A percentile compares a stretch with the other conserved stretches of the same genome.
These are phyloP conservation scores for Vitellaria paradoxa DNA, from an alignment of 179 eudicot genomes.

Conservation along the genomic window DNA sequence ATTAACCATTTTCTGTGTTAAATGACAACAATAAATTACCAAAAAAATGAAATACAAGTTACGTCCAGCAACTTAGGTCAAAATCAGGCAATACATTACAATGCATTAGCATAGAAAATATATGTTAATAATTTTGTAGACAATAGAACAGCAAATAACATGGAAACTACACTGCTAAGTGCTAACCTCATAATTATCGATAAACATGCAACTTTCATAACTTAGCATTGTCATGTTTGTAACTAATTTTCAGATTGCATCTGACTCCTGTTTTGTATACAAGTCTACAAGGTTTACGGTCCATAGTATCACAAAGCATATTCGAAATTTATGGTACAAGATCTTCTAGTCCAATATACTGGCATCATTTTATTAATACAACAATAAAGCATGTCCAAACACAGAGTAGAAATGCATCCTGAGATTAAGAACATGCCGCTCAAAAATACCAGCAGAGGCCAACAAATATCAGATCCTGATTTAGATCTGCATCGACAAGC, in stretches of 20 bases:
- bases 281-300: too few relatives aligned
- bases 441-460: too few relatives aligned
- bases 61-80: background rate
- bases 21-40: background rate
- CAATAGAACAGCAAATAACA: background rate
- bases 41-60: background rate
- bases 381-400: background rate
- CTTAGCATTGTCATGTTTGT: background rate
- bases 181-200: too few relatives aligned
- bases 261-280: background rate
- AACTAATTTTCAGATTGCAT: background rate
- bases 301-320: background rate
- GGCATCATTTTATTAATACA: background rate
- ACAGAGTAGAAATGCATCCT: too few relatives aligned
- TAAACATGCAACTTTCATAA: background rate
- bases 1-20: too few relatives aligned
- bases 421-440: too few relatives aligned
- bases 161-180: background rate
- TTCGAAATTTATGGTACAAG: background rate
- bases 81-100: background rate
- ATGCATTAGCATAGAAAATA: background rate
- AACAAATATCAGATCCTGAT: too few relatives aligned
- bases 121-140: too few relatives aligned
- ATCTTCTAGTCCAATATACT: background rate
- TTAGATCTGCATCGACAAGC: too few relatives aligned